Evolutionary conservation across 2,329 filamentous ascomycete species (phyloP), one percentile per base, ranked within the genome.

Genomic region (Xylaria sp.): DNA sequence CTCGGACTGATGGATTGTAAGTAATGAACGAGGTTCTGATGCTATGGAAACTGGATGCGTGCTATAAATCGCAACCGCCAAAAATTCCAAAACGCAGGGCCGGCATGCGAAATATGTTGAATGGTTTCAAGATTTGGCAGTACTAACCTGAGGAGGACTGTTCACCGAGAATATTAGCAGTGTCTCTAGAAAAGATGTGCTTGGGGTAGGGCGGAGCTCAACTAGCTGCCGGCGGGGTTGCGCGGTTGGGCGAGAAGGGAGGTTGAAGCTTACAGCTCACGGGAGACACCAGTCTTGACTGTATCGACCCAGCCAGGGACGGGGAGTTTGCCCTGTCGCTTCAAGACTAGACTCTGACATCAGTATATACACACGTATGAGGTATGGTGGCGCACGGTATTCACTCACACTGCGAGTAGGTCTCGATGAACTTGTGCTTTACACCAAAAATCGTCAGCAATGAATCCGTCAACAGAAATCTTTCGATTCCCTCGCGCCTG

Each of bases 221-320:
- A n/a, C 10, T 37, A n/a, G n/a, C n/a, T n/a, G n/a, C n/a, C 19
- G 19, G 3, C 13, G 49, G 3, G 46, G 13, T 23, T 8, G n/a
- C 11, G 17, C 8, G n/a, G n/a, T 43, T 3, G 25, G 40, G n/a
- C 15, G 21, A 33, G 40, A 23, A 41, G 33, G 41, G 17, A 77
- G 94, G 95, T 77, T 94, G 94, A 74, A 23, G 57, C 62, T 54
- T 47, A 64, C 60, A 99, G 91, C 87, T 99, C 95, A 84, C 97
- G 97, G 80, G 91, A 90, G 79, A 90, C 87, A 76, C 92, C 94
- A 74, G 94, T 97, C 91, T 99, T 99, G 85, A 98, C 95, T 77
- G 94, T 97, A 81, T 99, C 95, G 81, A 97, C 94, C 94, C 94
- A 98, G 29, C 60, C 90, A 80, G 91, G 91, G 77, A 94, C 92